Percentiles rank a stretch among this genome's conserved stretches.
Conservation (phyloP, 2,329 filamentous ascomycete species). For the Colletotrichum tanaceti region DNA sequence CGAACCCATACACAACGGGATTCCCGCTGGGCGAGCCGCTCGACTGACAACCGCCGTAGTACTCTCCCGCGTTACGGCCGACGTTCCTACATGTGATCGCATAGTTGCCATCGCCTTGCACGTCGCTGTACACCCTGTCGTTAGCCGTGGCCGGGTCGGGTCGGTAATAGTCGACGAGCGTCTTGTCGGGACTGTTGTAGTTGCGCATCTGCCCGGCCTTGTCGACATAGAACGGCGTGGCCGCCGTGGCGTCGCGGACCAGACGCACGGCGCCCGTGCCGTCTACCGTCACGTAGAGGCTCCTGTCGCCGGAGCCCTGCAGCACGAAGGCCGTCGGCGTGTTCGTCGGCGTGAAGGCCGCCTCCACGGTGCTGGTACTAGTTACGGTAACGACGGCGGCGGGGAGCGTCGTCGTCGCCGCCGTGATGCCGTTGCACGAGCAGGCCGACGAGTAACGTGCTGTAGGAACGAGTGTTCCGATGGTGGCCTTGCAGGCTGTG, state of each 20-base stretch:
- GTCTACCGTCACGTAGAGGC: slow-evolving; percentile 6
- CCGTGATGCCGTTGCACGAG: slow-evolving; percentile 57
- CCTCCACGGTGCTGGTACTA: slow-evolving; percentile 51
- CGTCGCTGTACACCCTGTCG: slow-evolving; percentile 19
- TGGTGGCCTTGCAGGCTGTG: slow-evolving; percentile 11
- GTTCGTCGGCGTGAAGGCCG: slow-evolving; percentile 26
- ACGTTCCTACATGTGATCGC: slow-evolving; percentile 1
- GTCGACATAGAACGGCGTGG: slow-evolving; percentile 29
- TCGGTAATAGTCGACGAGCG: slow-evolving; percentile 23
- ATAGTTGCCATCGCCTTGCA: slow-evolving; percentile 11
- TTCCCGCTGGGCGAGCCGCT: slow-evolving; percentile 19
- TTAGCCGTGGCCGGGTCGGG: slow-evolving; percentile 25
- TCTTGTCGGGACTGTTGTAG: slow-evolving; percentile 16
- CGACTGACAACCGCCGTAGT: slow-evolving; percentile 22
- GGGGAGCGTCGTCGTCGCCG: slow-evolving; percentile 51
- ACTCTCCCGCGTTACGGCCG: not conserved
- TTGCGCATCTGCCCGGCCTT: slow-evolving; percentile 23
- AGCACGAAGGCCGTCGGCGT: slow-evolving; percentile 22
- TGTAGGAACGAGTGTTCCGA: slow-evolving; percentile 24
- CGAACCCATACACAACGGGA: slow-evolving; percentile 17
- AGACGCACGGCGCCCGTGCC: slow-evolving; percentile 14
- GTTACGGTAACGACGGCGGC: slow-evolving; percentile 54
- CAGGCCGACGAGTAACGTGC: slow-evolving; percentile 54
- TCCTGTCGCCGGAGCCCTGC: not conserved
- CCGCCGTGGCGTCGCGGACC: slow-evolving; percentile 8